Evolutionary conservation across 306 rosid species (phyloP).

Genomic region (Abrus pulchellus): DNA sequence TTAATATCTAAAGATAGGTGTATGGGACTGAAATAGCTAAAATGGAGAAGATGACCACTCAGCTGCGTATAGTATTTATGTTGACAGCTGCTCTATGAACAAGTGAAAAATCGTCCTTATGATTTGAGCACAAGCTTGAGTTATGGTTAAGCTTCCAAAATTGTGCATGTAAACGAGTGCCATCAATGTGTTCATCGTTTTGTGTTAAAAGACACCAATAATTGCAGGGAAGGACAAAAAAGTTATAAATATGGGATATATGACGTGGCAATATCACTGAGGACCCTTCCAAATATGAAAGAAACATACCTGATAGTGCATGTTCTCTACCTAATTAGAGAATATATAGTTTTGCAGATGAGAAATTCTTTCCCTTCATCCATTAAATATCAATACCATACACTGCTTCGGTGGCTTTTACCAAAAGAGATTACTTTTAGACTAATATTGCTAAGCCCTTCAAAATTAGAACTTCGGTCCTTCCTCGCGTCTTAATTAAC

Average conservation of each 20-base stretch:
- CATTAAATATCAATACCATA: not conserved
- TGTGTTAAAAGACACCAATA: not conserved
- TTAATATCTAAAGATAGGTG: slow-evolving; percentile 2
- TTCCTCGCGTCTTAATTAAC: not conserved
- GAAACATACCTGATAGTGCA: not conserved
- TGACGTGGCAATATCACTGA: slow-evolving; percentile 20
- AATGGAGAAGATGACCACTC: slow-evolving; percentile 5
- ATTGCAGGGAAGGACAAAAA: slow-evolving; percentile 4
- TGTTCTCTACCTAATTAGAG: not conserved
- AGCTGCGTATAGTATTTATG: not conserved
- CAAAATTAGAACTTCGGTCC: not conserved
- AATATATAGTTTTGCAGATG: not conserved
- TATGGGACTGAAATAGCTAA: slow-evolving; percentile 3
- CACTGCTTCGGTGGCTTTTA: not conserved
- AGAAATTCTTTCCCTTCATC: not conserved
- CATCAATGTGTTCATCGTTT: not conserved
- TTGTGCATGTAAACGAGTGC: not conserved
- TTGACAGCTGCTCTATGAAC: slow-evolving; percentile 24
- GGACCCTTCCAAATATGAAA: slow-evolving; percentile 13
- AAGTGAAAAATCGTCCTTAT: not conserved
- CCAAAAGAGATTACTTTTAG: not conserved
- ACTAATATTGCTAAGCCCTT: not conserved
- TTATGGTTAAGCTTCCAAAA: slow-evolving; percentile 2
- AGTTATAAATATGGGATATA: slow-evolving; percentile 5
- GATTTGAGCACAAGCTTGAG: slow-evolving; percentile 12